Evolutionary conservation across 352 stramenopile genomes (phyloP).

Genomic region (Globisporangium cederbergense): DNA sequence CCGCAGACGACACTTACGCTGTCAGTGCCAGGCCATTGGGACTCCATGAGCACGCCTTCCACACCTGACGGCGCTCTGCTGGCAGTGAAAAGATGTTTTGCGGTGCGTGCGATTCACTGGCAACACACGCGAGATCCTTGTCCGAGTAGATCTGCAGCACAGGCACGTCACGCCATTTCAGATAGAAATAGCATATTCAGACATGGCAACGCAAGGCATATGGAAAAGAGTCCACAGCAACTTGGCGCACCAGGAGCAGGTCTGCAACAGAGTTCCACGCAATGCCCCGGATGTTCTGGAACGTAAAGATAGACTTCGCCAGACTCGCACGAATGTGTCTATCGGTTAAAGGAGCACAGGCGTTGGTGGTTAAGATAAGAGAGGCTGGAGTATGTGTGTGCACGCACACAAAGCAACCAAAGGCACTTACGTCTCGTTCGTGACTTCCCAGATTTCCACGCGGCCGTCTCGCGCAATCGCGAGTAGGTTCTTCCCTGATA

Average conservation of each 20-base stretch:
- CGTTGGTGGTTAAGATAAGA: slow-evolving; percentile 12
- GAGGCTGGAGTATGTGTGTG: neutral
- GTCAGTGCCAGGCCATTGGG: slow-evolving; percentile 38
- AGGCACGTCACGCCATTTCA: neutral
- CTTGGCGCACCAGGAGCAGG: slow-evolving; percentile 27
- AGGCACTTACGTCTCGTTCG: slow-evolving; percentile 19
- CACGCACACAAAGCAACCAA: neutral
- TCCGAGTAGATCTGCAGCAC: slow-evolving; percentile 28
- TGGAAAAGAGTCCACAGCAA: neutral
- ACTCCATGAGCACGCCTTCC: slow-evolving; percentile 39
- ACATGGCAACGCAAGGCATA: neutral
- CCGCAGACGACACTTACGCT: slow-evolving; percentile 22
- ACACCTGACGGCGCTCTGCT: slow-evolving; percentile 12
- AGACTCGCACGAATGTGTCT: slow-evolving; percentile 15
- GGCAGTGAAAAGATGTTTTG: slow-evolving; percentile 18
- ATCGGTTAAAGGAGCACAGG: neutral
- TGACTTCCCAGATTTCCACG: slow-evolving; percentile 39
- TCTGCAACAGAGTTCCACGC: slow-evolving; percentile 33
- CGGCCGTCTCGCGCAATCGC: slow-evolving; percentile 22
- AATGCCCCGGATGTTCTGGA: slow-evolving; percentile 24
- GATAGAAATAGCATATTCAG: neutral
- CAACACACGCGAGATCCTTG: slow-evolving; percentile 26
- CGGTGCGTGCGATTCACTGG: slow-evolving; percentile 14
- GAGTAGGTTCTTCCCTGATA: slow-evolving; percentile 21
- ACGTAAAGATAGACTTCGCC: neutral